These are phyloP conservation scores for Rhizophagus clarus DNA, from an alignment of 192 early-diverging fungal species.

Conservation along the genomic window DNA sequence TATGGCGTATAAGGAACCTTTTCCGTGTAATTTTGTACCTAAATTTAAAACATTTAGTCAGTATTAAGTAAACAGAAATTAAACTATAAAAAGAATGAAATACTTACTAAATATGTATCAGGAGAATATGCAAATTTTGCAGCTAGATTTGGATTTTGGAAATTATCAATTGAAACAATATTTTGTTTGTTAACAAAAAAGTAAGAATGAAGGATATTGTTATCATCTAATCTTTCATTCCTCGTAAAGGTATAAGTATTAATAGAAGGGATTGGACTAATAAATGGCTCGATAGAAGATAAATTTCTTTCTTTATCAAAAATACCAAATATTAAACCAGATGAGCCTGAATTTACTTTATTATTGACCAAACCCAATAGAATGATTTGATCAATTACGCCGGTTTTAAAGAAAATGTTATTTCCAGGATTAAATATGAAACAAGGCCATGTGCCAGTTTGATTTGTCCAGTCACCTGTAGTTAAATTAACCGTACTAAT, in stretches of 20 bases:
- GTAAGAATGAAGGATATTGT: background rate
- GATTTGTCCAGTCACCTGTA: background rate
- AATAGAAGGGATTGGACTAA: background rate
- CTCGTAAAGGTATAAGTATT: background rate
- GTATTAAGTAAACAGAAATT: background rate
- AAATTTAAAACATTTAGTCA: background rate
- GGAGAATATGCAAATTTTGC: background rate
- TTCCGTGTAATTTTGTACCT: background rate
- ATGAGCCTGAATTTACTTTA: too few relatives aligned
- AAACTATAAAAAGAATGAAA: background rate
- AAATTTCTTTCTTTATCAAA: background rate
- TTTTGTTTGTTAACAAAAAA: conserved; percentile 8
- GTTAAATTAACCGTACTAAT: background rate
- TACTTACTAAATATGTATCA: background rate
- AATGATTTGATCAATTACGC: background rate
- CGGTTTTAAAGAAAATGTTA: background rate
- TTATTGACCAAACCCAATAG: background rate
- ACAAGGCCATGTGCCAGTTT: background rate
- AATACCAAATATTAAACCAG: background rate
- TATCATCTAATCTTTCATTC: background rate
- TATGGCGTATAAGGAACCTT: background rate
- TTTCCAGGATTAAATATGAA: background rate
- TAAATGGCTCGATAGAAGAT: background rate
- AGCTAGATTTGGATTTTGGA: background rate
- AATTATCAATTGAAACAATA: background rate